A percentile compares a stretch with the other conserved stretches of the same genome.
phyloP scores from a whole-genome alignment of 495 filamentous ascomycete genomes.

The Aspergillus baeticus region DNA sequence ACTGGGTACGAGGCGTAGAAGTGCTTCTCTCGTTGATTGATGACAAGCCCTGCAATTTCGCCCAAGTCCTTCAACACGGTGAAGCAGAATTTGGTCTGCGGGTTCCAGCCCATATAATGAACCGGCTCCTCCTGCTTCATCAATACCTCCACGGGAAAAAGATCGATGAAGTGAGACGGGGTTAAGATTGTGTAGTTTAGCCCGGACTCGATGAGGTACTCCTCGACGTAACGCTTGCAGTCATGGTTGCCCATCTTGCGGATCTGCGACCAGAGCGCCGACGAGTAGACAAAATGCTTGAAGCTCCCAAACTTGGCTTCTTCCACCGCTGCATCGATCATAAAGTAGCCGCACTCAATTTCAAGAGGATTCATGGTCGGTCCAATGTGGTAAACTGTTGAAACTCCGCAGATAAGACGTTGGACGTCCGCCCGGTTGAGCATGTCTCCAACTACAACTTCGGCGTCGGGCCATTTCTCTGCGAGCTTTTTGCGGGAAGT shows the following conservation, averaged over 20 bases:
- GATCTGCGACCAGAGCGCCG: constrained; percentile 29
- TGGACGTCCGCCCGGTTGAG: not conserved
- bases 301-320: constrained; percentile 12
- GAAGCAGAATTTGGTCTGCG: not conserved
- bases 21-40: constrained; percentile 29
- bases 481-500: not conserved
- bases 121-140: constrained; percentile 19
- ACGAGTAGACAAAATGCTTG: constrained; percentile 30
- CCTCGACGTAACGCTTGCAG: constrained; percentile 34
- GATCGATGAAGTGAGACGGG: constrained; percentile 34
- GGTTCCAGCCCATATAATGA: not conserved
- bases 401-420: not conserved
- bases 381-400: constrained; percentile 20
- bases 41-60: constrained; percentile 16
- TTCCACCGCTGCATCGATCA: constrained; percentile 29
- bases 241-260: constrained; percentile 36
- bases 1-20: constrained; percentile 30
- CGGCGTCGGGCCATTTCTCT: not conserved
- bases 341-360: constrained; percentile 28
- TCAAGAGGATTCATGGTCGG: constrained; percentile 30
- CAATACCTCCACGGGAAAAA: constrained; percentile 22
- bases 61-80: not conserved
- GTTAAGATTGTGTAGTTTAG: constrained; percentile 34
- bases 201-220: constrained; percentile 24
- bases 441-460: not conserved